Evolutionary conservation across 306 rosid genomes (phyloP), one percentile per base, ranked within the genome.

Genomic region (Alnus rubra): DNA sequence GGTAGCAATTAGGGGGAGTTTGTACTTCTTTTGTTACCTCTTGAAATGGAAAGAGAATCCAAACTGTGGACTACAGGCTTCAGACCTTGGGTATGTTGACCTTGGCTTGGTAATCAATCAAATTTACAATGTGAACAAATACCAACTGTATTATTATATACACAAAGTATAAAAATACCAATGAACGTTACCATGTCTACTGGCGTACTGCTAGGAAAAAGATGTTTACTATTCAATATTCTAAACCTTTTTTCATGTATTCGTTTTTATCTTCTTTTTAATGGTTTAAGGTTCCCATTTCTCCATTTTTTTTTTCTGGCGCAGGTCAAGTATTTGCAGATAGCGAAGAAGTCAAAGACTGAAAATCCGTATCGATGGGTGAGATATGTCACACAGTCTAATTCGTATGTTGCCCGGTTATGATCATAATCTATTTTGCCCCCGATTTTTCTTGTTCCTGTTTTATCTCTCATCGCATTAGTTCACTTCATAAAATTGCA

Each of bases 271-370:
- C 52, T 53, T 47, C 5, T 54, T 75, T 55, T 55, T 42, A 39
- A 49, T 72, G 49, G 58, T 78, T 81, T 79, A 75, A 64, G 60
- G 82, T 75, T 73, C 71, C 49, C 39, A 15, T 62, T 60, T 74
- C 71, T 48, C 51, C 64, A 15, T 37, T 80, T 79, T 71, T 60
- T 42, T 42, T 74, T 71, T 55, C 80, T 63, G 63, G 23, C 74
- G 90, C 93, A 95, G 99, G 98, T 95, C 67, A 95, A 91, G 82
- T 95, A 93, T 81, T 89, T 93, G 90, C 99, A 93, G 79, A 95
- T 95, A 80, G 90, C 91, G 23, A 91, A 89, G 91, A 89, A 84
- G 85, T 84, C 91, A 2, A 90, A 88, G 80, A 44, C 88, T 11
- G 80, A 88, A 7, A 90, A 91, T 84, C 94, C 92, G 1, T 93